Evolutionary conservation across 768 basidiomycete genomes (phyloP).

Genomic region (Leccinum olivaceopallidum): DNA sequence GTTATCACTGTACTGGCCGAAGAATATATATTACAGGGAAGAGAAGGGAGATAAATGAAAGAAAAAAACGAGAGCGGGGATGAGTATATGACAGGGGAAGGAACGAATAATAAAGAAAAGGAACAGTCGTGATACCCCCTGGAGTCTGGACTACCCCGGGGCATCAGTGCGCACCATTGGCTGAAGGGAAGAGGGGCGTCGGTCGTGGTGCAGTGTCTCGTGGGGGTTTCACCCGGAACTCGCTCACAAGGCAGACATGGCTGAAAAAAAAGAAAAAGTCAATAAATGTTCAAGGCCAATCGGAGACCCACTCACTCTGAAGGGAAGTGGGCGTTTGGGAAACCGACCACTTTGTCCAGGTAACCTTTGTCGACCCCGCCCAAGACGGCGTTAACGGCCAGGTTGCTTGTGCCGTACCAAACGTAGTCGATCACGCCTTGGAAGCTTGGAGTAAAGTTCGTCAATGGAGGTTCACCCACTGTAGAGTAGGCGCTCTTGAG

Average conservation of each 20-base stretch:
- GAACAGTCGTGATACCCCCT: conserved; percentile 9
- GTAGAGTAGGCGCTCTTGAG: conserved; percentile 84
- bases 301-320: conserved; percentile 73
- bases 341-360: conserved; percentile 89
- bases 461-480: conserved; percentile 64
- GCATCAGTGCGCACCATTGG: conserved; percentile 36
- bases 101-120: neutral
- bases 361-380: conserved; percentile 86
- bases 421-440: conserved; percentile 90
- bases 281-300: conserved; percentile 1
- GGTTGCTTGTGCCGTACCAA: conserved; percentile 78
- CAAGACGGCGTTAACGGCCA: conserved; percentile 81
- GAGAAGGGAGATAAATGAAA: conserved; percentile 27
- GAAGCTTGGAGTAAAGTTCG: conserved; percentile 90
- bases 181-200: conserved; percentile 40
- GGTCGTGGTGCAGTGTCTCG: conserved; percentile 44
- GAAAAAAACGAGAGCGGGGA: conserved; percentile 11
- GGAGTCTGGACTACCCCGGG: neutral
- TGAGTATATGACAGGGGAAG: conserved; percentile 4
- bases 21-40: conserved; percentile 28
- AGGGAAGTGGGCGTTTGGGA: conserved; percentile 96
- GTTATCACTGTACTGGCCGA: conserved; percentile 29
- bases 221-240: conserved; percentile 80
- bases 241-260: conserved; percentile 68
- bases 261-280: conserved; percentile 39